A percentile compares a stretch with the other conserved stretches of the same genome.
phyloP scores from a whole-genome alignment of 768 basidiomycete genomes.

The Panus rudis region DNA sequence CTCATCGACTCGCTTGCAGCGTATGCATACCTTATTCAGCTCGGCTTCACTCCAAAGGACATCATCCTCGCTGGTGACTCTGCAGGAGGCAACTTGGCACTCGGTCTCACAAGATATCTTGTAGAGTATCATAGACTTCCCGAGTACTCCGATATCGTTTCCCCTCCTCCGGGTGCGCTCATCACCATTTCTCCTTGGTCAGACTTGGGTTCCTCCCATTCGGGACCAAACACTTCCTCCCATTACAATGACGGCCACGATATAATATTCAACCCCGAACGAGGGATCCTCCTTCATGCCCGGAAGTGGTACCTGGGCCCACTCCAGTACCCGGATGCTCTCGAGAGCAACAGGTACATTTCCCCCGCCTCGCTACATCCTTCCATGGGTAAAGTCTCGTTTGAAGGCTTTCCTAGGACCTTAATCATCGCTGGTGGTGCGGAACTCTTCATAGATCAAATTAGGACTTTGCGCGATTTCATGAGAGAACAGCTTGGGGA shows the following conservation, averaged over 20 bases:
- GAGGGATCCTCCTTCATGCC: not conserved
- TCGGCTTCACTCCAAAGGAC: conserved; percentile 43
- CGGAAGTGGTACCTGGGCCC: not conserved
- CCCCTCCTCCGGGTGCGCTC: conserved; percentile 38
- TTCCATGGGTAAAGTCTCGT: conserved; percentile 4
- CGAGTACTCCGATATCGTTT: conserved; percentile 15
- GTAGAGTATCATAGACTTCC: conserved; percentile 33
- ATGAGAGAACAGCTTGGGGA: conserved; percentile 27
- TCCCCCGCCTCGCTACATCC: conserved; percentile 4
- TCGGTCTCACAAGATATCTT: conserved; percentile 51
- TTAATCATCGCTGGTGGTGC: conserved; percentile 24
- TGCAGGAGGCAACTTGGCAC: conserved; percentile 63
- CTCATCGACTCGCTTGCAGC: conserved; percentile 65
- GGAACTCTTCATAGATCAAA: conserved; percentile 30
- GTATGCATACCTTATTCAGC: conserved; percentile 57
- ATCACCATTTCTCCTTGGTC: conserved; percentile 51
- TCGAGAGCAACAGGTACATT: not conserved
- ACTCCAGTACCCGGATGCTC: not conserved
- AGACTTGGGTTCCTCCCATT: conserved; percentile 41
- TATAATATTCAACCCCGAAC: not conserved
- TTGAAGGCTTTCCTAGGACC: conserved; percentile 26
- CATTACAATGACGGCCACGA: not conserved
- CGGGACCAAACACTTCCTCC: conserved; percentile 26
- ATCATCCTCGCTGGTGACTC: conserved; percentile 67
- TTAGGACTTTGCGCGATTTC: conserved; percentile 17